A percentile compares a stretch with the other conserved stretches of the same genome.
Conservation (phyloP, 2,329 filamentous ascomycete genomes). For the Hypoxylon sp. region DNA sequence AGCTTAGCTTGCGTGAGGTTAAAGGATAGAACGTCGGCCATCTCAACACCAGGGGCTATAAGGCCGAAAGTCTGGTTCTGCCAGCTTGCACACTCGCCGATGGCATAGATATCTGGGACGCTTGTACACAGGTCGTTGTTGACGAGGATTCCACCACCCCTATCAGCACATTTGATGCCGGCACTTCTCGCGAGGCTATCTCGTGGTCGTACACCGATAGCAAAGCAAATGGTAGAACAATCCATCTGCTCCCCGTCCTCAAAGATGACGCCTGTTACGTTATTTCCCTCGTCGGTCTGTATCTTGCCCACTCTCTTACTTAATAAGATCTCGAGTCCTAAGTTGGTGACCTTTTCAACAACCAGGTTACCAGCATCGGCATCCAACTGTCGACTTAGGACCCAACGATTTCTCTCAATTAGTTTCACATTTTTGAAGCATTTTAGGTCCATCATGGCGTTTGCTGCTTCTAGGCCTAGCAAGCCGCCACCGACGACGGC, state of each 20-base stretch:
- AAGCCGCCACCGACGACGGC: slow-evolving; percentile 88
- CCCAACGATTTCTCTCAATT: slow-evolving; percentile 87
- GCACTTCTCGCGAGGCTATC: slow-evolving; percentile 81
- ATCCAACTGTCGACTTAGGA: slow-evolving; percentile 86
- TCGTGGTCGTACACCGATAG: slow-evolving; percentile 85
- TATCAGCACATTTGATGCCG: slow-evolving; percentile 79
- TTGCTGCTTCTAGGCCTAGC: slow-evolving; percentile 88
- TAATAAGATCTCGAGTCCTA: slow-evolving; percentile 86
- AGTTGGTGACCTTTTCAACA: slow-evolving; percentile 81
- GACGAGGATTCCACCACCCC: slow-evolving; percentile 83
- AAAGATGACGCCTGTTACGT: slow-evolving; percentile 81
- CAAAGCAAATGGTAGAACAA: slow-evolving; percentile 89
- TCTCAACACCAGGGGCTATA: slow-evolving; percentile 90
- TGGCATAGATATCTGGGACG: slow-evolving; percentile 81
- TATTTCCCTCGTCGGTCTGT: slow-evolving; percentile 75
- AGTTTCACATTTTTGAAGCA: slow-evolving; percentile 81
- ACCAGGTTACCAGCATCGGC: slow-evolving; percentile 85
- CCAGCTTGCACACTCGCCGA: slow-evolving; percentile 94
- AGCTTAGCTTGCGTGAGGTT: slow-evolving; percentile 88
- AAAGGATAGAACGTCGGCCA: slow-evolving; percentile 92
- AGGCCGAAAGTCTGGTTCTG: slow-evolving; percentile 88
- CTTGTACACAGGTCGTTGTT: slow-evolving; percentile 78
- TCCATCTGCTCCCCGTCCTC: slow-evolving; percentile 84
- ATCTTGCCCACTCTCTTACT: slow-evolving; percentile 81
- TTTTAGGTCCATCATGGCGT: slow-evolving; percentile 90